Evolutionary conservation across 306 rosid genomes (phyloP).

Genomic region (Vigna nakashimae): DNA sequence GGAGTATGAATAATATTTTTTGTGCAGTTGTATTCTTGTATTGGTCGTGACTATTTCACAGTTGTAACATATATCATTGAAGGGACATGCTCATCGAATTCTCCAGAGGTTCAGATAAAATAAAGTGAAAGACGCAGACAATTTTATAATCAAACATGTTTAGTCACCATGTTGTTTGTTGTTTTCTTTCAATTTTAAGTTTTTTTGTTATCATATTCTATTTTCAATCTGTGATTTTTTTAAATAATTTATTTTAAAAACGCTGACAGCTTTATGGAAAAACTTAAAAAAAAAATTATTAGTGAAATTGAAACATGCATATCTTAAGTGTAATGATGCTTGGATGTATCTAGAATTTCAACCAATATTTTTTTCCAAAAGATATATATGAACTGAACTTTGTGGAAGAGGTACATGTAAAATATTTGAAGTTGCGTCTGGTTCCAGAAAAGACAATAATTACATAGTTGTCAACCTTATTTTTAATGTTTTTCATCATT

Average conservation of each 20-base stretch:
- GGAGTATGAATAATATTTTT: not conserved
- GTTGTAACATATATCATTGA: not conserved
- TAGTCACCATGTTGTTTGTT: not conserved
- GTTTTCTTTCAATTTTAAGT: not conserved
- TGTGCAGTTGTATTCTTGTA: not conserved
- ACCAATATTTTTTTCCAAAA: not conserved
- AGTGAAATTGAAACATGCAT: not conserved
- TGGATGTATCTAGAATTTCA: not conserved
- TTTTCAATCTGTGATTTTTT: not conserved
- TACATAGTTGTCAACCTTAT: not conserved
- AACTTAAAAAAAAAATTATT: not conserved
- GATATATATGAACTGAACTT: not conserved
- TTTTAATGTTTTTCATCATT: not conserved
- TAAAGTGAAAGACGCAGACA: constrained; percentile 23
- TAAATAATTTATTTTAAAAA: not conserved
- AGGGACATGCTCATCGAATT: constrained; percentile 49
- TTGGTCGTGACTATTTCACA: not conserved
- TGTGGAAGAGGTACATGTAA: not conserved
- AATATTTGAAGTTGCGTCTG: not conserved
- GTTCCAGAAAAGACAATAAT: not conserved
- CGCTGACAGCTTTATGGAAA: not conserved
- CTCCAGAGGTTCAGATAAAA: constrained; percentile 42
- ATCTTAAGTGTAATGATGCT: too few species aligned
- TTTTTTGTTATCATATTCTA: not conserved
- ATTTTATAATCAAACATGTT: constrained; percentile 29